Conservation (phyloP, 768 basidiomycete species). For the Chalciporus sphaerocephalus region DNA sequence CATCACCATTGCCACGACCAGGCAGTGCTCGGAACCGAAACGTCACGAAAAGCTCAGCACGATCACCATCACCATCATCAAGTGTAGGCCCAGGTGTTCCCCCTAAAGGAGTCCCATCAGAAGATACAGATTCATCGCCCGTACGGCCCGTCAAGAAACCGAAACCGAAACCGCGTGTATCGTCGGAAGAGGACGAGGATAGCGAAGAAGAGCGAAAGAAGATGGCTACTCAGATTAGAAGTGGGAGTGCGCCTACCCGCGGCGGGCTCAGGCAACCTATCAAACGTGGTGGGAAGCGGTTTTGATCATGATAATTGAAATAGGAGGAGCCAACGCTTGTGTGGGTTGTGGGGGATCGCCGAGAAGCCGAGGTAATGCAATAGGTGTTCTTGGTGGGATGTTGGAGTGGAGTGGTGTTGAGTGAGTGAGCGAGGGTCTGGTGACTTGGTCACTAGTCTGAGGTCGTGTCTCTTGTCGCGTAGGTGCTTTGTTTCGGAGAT, state of each 20-base stretch:
- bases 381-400: neutral
- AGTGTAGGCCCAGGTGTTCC: no score
- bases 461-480: no score
- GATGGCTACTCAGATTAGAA: slow-evolving; percentile 38
- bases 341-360: no score
- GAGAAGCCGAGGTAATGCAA: neutral
- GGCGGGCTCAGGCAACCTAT: slow-evolving; percentile 69
- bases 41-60: slow-evolving; percentile 15
- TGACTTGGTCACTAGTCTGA: no score
- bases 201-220: slow-evolving; percentile 53
- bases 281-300: slow-evolving; percentile 67
- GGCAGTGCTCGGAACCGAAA: slow-evolving; percentile 23
- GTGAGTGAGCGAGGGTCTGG: slow-evolving; percentile 10
- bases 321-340: neutral
- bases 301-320: no score
- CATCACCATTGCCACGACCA: slow-evolving; percentile 1
- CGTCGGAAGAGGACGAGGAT: slow-evolving; percentile 47
- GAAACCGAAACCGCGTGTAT: slow-evolving; percentile 29
- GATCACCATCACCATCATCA: slow-evolving; percentile 24
- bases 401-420: no score
- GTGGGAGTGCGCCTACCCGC: slow-evolving; percentile 38
- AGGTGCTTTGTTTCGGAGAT: no score
- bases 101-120: no score
- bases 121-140: slow-evolving; percentile 57
- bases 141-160: slow-evolving; percentile 45